Conservation (phyloP, 2,329 filamentous ascomycete genomes). For the Arthrobotrys entomopaga region DNA sequence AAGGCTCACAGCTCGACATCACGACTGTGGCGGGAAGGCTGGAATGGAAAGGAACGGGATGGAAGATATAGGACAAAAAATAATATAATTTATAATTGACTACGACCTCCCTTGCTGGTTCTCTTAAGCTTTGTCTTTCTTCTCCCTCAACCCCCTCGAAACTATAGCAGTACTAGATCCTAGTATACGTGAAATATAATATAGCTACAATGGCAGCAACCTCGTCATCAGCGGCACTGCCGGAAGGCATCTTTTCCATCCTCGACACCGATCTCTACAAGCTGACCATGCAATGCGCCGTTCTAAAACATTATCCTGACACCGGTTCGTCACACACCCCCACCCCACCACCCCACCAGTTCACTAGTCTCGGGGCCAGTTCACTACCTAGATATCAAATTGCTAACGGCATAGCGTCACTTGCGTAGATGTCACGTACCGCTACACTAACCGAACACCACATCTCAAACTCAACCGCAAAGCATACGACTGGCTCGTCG, state of each 20-base stretch:
- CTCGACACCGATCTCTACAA: conserved; percentile 92
- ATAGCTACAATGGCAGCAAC: conserved; percentile 61
- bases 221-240: conserved; percentile 67
- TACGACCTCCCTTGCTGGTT: neutral
- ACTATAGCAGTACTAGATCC: no score
- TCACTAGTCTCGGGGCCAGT: neutral
- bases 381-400: conserved; percentile 23
- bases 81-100: neutral
- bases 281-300: conserved; percentile 97
- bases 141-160: neutral
- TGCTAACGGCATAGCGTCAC: neutral
- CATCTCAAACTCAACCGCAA: conserved; percentile 87
- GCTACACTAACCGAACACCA: conserved; percentile 93
- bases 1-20: conserved; percentile 11
- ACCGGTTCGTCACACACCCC: conserved; percentile 58
- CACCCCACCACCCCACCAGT: neutral
- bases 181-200: neutral
- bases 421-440: conserved; percentile 79
- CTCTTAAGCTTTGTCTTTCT: neutral
- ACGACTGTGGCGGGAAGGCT: neutral
- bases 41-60: neutral
- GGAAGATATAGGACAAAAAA: neutral
- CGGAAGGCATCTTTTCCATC: conserved; percentile 82
- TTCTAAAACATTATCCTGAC: conserved; percentile 91
- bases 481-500: conserved; percentile 84